Evolutionary conservation across 345 rosid species (phyloP), one percentile per base, ranked within the genome.

Genomic region (Eutrema yunnanense): DNA sequence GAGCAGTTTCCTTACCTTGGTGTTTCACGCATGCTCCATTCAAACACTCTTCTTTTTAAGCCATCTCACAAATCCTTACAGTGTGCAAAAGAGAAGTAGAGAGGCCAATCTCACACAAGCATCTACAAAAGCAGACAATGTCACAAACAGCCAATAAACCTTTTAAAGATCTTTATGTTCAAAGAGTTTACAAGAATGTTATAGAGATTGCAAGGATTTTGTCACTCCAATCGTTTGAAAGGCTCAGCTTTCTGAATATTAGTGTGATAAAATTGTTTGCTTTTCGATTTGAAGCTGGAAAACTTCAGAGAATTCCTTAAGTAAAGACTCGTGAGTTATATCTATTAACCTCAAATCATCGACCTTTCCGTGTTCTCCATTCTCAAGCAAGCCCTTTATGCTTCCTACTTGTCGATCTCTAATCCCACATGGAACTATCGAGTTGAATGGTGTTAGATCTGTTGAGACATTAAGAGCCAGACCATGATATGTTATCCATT

Each of bases 381-480:
- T 79, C 61, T 70, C 68, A 8, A 83, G 72, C 79, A 87, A 73
- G 2, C 72, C 68, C 79, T 82, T 84, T 33, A 89, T 67, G 82
- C 88, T 92, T 75, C 98, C 96, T 4, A 92, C 98, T 62, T 61
- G 80, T 36, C 83, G 83, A 62, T 86, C 78, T 67, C 71, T 82
- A 68, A 92, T 83, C 53, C 96, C 96, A 59, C 96, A 92, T 3
- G 96, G 96, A 54, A 86, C 86, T 72, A 92, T 92, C 87, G 81
- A 80, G 43, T 64, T 67, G 43, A 92, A 89, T 2, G 97, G 97
- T 19, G 83, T 73, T 63, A 88, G 73, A 80, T 88, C 92, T 3
- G 98, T 80, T 34, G 87, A 85, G 56, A 88, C 96, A 77, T 92
- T 92, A 44, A 92, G 84, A 14, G 96, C 96, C 54, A 92, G 69